Evolutionary conservation across 2,329 filamentous ascomycete genomes (phyloP).

Genomic region (Alternaria gaisen): DNA sequence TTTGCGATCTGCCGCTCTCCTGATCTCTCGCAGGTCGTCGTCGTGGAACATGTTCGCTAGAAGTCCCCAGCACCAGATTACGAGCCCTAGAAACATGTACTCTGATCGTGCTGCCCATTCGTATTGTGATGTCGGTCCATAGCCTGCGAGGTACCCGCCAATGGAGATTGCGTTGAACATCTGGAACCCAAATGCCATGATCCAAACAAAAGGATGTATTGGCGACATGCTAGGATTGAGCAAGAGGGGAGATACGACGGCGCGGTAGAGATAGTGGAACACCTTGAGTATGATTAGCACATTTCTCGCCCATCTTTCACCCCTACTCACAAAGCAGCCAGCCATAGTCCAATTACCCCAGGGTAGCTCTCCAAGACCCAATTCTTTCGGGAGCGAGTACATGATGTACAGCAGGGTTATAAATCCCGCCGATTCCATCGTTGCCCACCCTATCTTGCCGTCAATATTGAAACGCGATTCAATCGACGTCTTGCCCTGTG

Average conservation of each 20-base stretch:
- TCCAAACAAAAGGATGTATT: slow-evolving; percentile 75
- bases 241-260: slow-evolving; percentile 80
- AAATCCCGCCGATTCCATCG: slow-evolving; percentile 86
- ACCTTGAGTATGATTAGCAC: slow-evolving; percentile 56
- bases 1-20: slow-evolving; percentile 71
- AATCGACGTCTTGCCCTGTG: slow-evolving; percentile 90
- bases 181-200: slow-evolving; percentile 75
- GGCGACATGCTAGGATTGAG: slow-evolving; percentile 91
- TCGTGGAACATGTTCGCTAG: slow-evolving; percentile 88
- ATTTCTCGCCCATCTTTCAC: background rate
- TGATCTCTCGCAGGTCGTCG: slow-evolving; percentile 86
- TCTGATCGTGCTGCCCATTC: slow-evolving; percentile 60
- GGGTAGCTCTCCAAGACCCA: slow-evolving; percentile 68
- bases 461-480: slow-evolving; percentile 82
- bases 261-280: slow-evolving; percentile 91
- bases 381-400: slow-evolving; percentile 68
- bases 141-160: slow-evolving; percentile 82
- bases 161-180: slow-evolving; percentile 80
- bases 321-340: slow-evolving; percentile 65
- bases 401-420: slow-evolving; percentile 82
- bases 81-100: slow-evolving; percentile 69
- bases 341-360: slow-evolving; percentile 82
- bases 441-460: slow-evolving; percentile 84
- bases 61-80: slow-evolving; percentile 79
- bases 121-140: slow-evolving; percentile 71